A percentile compares a stretch with the other conserved stretches of the same genome.
Evolutionary conservation across 2,329 filamentous ascomycete genomes (phyloP).

Genomic region (Berkeleyomyces basicola): DNA sequence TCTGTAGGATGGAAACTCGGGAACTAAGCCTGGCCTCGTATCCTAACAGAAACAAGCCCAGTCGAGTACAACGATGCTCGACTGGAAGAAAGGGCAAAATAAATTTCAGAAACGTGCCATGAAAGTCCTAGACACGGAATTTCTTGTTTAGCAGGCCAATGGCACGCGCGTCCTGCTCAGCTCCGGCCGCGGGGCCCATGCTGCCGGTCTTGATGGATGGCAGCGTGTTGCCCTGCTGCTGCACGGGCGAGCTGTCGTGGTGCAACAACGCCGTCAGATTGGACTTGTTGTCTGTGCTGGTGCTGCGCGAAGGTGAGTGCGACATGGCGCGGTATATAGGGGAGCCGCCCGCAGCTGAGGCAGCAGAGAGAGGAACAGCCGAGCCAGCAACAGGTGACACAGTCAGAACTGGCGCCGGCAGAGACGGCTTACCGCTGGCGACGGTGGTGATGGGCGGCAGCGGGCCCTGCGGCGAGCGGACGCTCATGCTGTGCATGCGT

Average conservation of each 20-base stretch:
- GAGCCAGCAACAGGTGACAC: constrained; percentile 26
- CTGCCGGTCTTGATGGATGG: constrained; percentile 27
- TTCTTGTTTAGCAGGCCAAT: constrained; percentile 48
- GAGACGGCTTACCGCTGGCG: constrained; percentile 23
- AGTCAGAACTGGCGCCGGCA: constrained; percentile 31
- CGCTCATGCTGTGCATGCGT: constrained; percentile 20
- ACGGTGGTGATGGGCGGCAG: constrained; percentile 26
- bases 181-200: constrained; percentile 26
- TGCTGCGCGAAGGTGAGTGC: constrained; percentile 6
- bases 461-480: constrained; percentile 27
- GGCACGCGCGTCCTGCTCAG: constrained; percentile 43
- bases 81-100: not conserved
- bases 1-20: not conserved
- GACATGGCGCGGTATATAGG: constrained; percentile 11
- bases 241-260: constrained; percentile 30
- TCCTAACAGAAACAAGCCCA: not conserved
- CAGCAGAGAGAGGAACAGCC: constrained; percentile 22
- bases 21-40: not conserved
- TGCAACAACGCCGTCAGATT: constrained; percentile 36
- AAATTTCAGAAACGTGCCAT: not conserved
- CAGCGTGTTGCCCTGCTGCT: constrained; percentile 25
- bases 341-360: not conserved
- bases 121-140: constrained; percentile 24
- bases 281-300: constrained; percentile 23
- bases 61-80: not conserved